Conservation (phyloP, 2,329 filamentous ascomycete species). For the Plenodomus tracheiphilus region DNA sequence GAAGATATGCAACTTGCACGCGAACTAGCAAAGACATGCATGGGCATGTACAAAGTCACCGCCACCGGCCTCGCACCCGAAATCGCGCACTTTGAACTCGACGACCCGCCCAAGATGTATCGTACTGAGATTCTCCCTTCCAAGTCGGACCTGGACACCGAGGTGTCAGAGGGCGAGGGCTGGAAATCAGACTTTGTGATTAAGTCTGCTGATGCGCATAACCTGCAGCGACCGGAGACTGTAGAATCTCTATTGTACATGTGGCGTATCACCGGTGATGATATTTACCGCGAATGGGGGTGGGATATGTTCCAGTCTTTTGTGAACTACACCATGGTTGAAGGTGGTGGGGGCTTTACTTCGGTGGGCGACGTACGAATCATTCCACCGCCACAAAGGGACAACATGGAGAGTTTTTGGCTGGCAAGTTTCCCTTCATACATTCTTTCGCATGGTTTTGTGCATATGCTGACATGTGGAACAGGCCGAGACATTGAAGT, state of each 20-base stretch:
- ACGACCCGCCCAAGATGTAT: slow-evolving; percentile 67
- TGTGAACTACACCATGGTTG: slow-evolving; percentile 78
- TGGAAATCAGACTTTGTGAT: slow-evolving; percentile 83
- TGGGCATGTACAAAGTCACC: slow-evolving; percentile 94
- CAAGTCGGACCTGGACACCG: slow-evolving; percentile 38
- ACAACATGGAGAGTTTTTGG: slow-evolving; percentile 99
- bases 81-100: slow-evolving; percentile 87
- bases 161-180: slow-evolving; percentile 50
- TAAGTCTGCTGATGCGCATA: slow-evolving; percentile 82
- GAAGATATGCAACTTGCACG: slow-evolving; percentile 84
- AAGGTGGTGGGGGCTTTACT: slow-evolving; percentile 78
- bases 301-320: slow-evolving; percentile 99
- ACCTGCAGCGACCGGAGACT: slow-evolving; percentile 92
- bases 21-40: slow-evolving; percentile 95
- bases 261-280: slow-evolving; percentile 95
- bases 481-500: slow-evolving; percentile 94
- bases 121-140: slow-evolving; percentile 51
- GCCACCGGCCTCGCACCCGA: slow-evolving; percentile 90
- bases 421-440: slow-evolving; percentile 77
- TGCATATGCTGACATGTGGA: no score
- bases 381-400: slow-evolving; percentile 69
- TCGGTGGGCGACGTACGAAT: slow-evolving; percentile 74
- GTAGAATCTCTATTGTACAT: slow-evolving; percentile 97
- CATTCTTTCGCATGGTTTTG: no score
- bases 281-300: slow-evolving; percentile 90